Conservation (phyloP, 345 rosid genomes). For the Durio zibethinus region DNA sequence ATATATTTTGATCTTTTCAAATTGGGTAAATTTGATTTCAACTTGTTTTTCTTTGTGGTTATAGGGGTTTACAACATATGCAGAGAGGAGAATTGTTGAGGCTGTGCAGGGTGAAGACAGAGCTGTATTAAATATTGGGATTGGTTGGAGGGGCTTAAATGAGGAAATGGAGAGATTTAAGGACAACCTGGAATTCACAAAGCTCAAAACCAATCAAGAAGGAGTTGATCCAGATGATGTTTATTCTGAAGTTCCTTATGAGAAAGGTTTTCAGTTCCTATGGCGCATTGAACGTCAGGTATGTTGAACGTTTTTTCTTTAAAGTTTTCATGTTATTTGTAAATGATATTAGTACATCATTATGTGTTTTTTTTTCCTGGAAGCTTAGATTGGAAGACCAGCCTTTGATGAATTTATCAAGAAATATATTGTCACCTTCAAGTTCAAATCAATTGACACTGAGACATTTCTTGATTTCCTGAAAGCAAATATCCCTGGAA, state of each 20-base stretch:
- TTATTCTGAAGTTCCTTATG: slow-evolving; percentile 81
- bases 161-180: slow-evolving; percentile 75
- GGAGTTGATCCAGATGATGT: slow-evolving; percentile 80
- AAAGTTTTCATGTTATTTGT: neutral
- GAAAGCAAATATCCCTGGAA: slow-evolving; percentile 70
- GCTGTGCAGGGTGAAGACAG: slow-evolving; percentile 75
- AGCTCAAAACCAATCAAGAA: slow-evolving; percentile 75
- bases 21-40: neutral
- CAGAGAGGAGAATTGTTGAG: slow-evolving; percentile 95
- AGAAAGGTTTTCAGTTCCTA: slow-evolving; percentile 91
- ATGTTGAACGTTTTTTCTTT: slow-evolving; percentile 12
- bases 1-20: neutral
- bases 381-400: slow-evolving; percentile 73
- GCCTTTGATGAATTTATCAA: slow-evolving; percentile 81
- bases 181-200: slow-evolving; percentile 83
- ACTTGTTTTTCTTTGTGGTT: slow-evolving; percentile 17
- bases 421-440: slow-evolving; percentile 86
- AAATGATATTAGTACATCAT: neutral
- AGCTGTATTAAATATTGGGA: slow-evolving; percentile 74
- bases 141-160: slow-evolving; percentile 82
- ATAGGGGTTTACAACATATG: slow-evolving; percentile 92
- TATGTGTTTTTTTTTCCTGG: slow-evolving; percentile 2
- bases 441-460: slow-evolving; percentile 90
- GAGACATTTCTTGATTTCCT: slow-evolving; percentile 68
- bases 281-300: slow-evolving; percentile 91